Evolutionary conservation across 2,329 filamentous ascomycete species (phyloP), one percentile per base, ranked within the genome.

Genomic region (Alternaria ethzedia): DNA sequence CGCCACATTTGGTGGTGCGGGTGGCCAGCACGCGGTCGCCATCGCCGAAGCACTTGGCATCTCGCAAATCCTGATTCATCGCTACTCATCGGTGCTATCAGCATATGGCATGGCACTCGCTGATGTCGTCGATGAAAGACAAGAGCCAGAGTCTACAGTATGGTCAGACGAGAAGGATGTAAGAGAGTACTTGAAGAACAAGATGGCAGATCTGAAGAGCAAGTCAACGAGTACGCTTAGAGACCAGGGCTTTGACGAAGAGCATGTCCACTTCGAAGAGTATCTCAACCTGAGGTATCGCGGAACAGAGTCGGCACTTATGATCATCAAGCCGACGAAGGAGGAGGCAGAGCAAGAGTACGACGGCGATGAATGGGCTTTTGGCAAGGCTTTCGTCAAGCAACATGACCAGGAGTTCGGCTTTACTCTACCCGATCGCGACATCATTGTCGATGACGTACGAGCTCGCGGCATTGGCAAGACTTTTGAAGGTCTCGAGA

Each of bases 251-350:
- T 97, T 97, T 74, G 83, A 86, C 2, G 87, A 91, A 46, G 82
- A 87, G 6, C 88, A 92, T 30, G 92, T 97, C 23, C 86, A 89
- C 0, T 97, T 95, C 73, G 94, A 97, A 77, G 92, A 97, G 76
- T 97, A 97, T 74, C 87, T 98, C 60, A 97, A 97, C 77, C 94
- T 97, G 90, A 86, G 94, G 61, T 97, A 97, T 74, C 88, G 93
- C 36, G 94, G 94, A 11, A 97, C 94, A 0, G 94, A 97, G 76
- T 96, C 93, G 8, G 92, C 94, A 1, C 85, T 97, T 45, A 97
- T 97, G 94, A 88, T 97, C 51, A 82, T 96, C 67, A 93, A 91
- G 78, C 93, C 94, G 0, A 86, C 80, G 3, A 81, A 85, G 41
- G 86, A 89, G 54, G 89, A 92, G 60, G 85, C 85, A 0, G 81